A percentile compares a stretch with the other conserved stretches of the same genome.
These are phyloP conservation scores for Penicillium sp. DNA, from an alignment of 2,329 filamentous ascomycete species.

Conservation along the genomic window DNA sequence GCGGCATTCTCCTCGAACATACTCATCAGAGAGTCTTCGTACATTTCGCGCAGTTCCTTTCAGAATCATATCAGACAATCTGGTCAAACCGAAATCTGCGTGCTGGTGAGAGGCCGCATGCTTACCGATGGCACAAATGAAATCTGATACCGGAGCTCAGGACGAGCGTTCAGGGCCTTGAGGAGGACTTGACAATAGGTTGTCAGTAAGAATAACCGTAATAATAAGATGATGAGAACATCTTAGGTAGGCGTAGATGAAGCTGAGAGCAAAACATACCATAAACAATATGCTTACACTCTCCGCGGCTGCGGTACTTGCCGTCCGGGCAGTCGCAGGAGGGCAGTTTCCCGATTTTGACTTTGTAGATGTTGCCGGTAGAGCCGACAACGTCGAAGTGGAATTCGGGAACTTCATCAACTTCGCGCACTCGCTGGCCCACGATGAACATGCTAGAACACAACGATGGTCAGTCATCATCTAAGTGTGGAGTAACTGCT, in stretches of 20 bases:
- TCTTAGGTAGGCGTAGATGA: neutral
- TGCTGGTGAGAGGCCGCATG: neutral
- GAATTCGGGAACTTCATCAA: constrained; percentile 51
- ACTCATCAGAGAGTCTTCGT: constrained; percentile 54
- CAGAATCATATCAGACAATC: neutral
- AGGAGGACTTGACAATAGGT: constrained; percentile 50
- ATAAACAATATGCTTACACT: constrained; percentile 67
- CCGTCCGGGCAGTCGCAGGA: constrained; percentile 59
- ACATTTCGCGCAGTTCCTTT: constrained; percentile 58
- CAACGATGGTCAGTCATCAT: neutral
- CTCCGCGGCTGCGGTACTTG: constrained; percentile 50
- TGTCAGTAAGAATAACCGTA: constrained; percentile 18
- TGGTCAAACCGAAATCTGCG: neutral
- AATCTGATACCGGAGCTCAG: constrained; percentile 60
- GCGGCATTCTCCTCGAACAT: constrained; percentile 39
- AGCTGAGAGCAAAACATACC: constrained; percentile 37
- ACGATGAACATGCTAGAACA: constrained; percentile 58
- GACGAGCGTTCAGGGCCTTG: constrained; percentile 58
- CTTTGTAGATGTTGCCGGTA: constrained; percentile 65
- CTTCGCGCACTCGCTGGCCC: constrained; percentile 49
- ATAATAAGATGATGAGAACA: neutral
- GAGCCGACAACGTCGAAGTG: constrained; percentile 59
- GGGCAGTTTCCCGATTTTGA: constrained; percentile 55
- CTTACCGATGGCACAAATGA: constrained; percentile 57
- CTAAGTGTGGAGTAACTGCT: too few species aligned